Evolutionary conservation across 345 rosid genomes (phyloP), one percentile per base, ranked within the genome.

Genomic region (Microthlaspi erraticum): DNA sequence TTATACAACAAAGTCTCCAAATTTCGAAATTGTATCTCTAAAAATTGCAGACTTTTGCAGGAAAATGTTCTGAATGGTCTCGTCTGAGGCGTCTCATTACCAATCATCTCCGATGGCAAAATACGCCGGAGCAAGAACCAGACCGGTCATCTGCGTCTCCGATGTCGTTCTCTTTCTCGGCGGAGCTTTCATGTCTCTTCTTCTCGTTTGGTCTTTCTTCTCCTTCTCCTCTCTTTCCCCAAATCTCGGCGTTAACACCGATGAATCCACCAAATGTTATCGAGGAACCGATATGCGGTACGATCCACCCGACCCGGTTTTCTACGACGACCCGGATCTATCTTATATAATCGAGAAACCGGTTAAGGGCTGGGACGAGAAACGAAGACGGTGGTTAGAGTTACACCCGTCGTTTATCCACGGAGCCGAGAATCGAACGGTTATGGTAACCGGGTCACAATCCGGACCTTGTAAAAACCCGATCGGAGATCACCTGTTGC

Each of bases 371-470:
- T 94, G 99, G 99, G 95, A 91, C 74, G 85, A 81, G 85, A 94
- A 91, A 66, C 74, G 98, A 46, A 74, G 57, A 45, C 80, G 72
- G 37, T 91, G 99, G 99, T 66, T 94, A 19, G 71, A 82, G 66
- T 71, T 49, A 6, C 99, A 94, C 37, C 98, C 96, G 0, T 81
- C 93, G 34, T 89, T 88, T 60, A 81, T 77, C 11, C 80, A 83
- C 41, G 91, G 88, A 23, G 70, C 88, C 1, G 70, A 75, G 1
- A 88, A 87, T 26, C 80, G 95, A 14, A 83, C 91, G 16, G 79
- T 94, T 50, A 60, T 94, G 66, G 82, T 94, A 31, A 88, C 99
- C 6, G 99, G 99, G 0, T 89, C 99, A 20, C 98, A 94, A 79
- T 73, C 94, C 7, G 65, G 70, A 14, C 91, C 99, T 13, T 94